phyloP scores from a whole-genome alignment of 768 basidiomycete species.

The Daedaleopsis sinensis region DNA sequence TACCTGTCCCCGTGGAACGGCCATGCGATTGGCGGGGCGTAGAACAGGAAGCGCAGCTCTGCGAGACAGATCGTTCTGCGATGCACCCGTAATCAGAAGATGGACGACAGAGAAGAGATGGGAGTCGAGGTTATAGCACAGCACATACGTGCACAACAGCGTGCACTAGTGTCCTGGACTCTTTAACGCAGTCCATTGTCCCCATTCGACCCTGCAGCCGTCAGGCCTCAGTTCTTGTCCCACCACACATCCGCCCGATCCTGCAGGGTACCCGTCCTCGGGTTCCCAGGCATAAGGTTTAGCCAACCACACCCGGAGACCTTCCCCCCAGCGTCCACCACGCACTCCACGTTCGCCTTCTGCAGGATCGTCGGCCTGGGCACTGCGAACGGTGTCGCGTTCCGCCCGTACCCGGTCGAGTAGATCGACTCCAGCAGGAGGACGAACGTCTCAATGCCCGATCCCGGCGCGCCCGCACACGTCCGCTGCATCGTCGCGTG shows the following conservation, averaged over 20 bases:
- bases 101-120: too few species aligned
- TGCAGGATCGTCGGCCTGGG: neutral
- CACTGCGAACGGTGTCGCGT: slow-evolving; percentile 33
- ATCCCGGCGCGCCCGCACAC: neutral
- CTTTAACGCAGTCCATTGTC: slow-evolving; percentile 29
- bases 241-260: slow-evolving; percentile 13
- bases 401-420: slow-evolving; percentile 40
- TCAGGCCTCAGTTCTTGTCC: neutral
- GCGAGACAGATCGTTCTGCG: too few species aligned
- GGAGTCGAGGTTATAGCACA: too few species aligned
- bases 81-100: too few species aligned
- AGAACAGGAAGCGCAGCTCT: too few species aligned
- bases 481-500: neutral
- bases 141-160: neutral
- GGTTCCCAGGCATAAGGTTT: neutral
- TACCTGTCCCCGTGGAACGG: too few species aligned
- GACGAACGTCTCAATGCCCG: slow-evolving; percentile 22
- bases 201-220: neutral
- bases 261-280: neutral
- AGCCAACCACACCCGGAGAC: neutral
- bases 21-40: too few species aligned
- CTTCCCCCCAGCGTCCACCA: neutral
- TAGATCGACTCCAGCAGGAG: slow-evolving; percentile 32
- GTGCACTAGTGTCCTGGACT: slow-evolving; percentile 17
- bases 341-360: neutral